Evolutionary conservation across 2,329 filamentous ascomycete genomes (phyloP).

Genomic region (Aspergillus spinulosporus): DNA sequence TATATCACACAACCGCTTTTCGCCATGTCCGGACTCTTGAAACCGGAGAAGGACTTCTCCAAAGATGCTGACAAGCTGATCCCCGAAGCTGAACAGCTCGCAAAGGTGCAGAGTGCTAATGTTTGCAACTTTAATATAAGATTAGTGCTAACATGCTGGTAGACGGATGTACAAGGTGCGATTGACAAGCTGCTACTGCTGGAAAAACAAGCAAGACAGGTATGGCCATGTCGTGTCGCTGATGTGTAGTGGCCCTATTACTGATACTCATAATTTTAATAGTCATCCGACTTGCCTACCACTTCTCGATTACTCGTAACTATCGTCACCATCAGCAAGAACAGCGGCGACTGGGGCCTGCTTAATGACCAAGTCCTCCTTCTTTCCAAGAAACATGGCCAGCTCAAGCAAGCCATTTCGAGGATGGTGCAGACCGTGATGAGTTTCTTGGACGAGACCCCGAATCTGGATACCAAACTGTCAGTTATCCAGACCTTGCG

Average conservation of each 20-base stretch:
- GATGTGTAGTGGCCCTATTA: neutral
- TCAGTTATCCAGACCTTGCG: conserved; percentile 91
- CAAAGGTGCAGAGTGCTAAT: conserved; percentile 63
- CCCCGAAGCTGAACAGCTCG: conserved; percentile 84
- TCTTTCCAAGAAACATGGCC: conserved; percentile 98
- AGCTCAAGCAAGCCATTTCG: conserved; percentile 98
- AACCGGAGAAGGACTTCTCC: conserved; percentile 98
- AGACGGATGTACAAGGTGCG: conserved; percentile 73
- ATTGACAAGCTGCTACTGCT: conserved; percentile 89
- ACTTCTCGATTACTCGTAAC: conserved; percentile 84
- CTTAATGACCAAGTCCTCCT: conserved; percentile 96
- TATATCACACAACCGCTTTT: conserved; percentile 23
- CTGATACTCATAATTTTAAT: conserved; percentile 23
- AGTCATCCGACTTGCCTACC: conserved; percentile 94
- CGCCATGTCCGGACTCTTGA: conserved; percentile 77
- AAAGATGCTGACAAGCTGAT: conserved; percentile 93
- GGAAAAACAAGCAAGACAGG: conserved; percentile 97
- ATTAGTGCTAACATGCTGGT: conserved; percentile 23
- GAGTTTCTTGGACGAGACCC: conserved; percentile 82
- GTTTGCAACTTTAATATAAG: neutral
- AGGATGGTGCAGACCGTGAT: conserved; percentile 99
- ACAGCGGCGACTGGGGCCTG: conserved; percentile 87
- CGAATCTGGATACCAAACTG: conserved; percentile 82
- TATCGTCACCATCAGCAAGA: conserved; percentile 92
- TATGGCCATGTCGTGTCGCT: conserved; percentile 38